Base-by-base conservation (phyloP, 2,329 filamentous ascomycete species). In the Sordariomycetes sp. region DNA sequence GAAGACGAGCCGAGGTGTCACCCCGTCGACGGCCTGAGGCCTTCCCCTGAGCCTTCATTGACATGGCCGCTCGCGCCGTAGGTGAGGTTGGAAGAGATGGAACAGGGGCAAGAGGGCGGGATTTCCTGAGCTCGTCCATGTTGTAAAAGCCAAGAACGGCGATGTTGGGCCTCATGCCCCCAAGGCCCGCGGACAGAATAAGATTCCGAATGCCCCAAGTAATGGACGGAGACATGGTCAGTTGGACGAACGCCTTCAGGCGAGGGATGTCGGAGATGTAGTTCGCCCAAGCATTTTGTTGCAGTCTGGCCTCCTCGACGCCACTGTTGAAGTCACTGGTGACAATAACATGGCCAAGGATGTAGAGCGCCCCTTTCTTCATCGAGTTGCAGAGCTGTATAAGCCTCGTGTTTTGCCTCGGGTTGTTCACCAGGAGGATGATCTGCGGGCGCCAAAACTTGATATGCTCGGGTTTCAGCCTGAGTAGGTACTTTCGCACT, bases 391-490 rank as follows among this genome's bases (percentile, higher is more conserved):
- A 96, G 64, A 96, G 96, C 60, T 92, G 89, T 2, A 96, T 93
- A 48, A 96, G 79, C 50, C 89, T 86, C 57, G 88, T 90, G 67
- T 94, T 89, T 6, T 80, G 81, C n/a, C 90, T 80, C 3, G 90
- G 88, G 65, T 94, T 83, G 67, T 93, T 94, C 62, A 94, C 83
- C 57, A 96, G 81, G 0, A 96, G 77, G 54, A 96, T 81, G 51
- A 96, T 92, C 63, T 95, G 90, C 0, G 90, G 90, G 56, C 90
- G 80, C 90, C 91, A 96, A 68, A 95, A 96, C 66, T 96, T 96
- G 70, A 96, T 91, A 67, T 96, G 90, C 65, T 96, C 90, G 40
- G 90, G 89, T 55, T 84, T 86, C 34, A 96, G 75, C n/a, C 90
- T 83, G 34, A 96, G 75, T 34, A 96, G 73, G 66, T 96, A 95